phyloP scores from a whole-genome alignment of 1,139 yeast genomes.

The Saccharomycopsis phalli region DNA sequence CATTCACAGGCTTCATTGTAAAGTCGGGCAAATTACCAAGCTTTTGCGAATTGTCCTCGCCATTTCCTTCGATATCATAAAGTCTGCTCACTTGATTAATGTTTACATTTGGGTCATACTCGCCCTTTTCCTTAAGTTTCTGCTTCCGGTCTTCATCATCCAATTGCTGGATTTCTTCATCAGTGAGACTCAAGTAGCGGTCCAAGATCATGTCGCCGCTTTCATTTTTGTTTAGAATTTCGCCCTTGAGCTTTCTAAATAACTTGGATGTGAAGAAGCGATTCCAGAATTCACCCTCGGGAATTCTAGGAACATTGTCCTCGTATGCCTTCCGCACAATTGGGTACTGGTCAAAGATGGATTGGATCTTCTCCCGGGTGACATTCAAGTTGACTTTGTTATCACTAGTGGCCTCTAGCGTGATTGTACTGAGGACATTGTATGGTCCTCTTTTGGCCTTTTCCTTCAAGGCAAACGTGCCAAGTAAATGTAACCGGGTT shows the following conservation, averaged over 20 bases:
- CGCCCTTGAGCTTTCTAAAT: slow-evolving; percentile 85
- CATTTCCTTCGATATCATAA: slow-evolving; percentile 73
- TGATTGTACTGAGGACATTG: slow-evolving; percentile 85
- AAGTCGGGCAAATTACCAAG: slow-evolving; percentile 74
- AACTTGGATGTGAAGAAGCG: slow-evolving; percentile 85
- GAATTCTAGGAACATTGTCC: slow-evolving; percentile 82
- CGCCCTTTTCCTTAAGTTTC: slow-evolving; percentile 20
- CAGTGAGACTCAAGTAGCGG: slow-evolving; percentile 57
- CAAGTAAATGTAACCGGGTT: slow-evolving; percentile 64
- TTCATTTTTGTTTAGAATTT: slow-evolving; percentile 63
- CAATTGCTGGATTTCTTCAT: slow-evolving; percentile 33
- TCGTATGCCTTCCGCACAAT: slow-evolving; percentile 82
- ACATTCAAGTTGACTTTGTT: slow-evolving; percentile 87
- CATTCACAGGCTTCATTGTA: slow-evolving; percentile 31
- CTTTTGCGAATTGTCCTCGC: slow-evolving; percentile 68
- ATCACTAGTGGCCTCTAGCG: slow-evolving; percentile 85
- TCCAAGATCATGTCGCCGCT: slow-evolving; percentile 82
- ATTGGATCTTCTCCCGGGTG: slow-evolving; percentile 82
- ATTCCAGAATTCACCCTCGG: slow-evolving; percentile 96
- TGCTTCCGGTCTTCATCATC: slow-evolving; percentile 15
- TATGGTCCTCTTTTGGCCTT: slow-evolving; percentile 90
- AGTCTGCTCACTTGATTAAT: slow-evolving; percentile 44
- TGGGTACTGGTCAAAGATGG: slow-evolving; percentile 89
- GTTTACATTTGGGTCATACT: slow-evolving; percentile 30
- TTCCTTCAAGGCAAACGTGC: slow-evolving; percentile 78